phyloP scores from a whole-genome alignment of 2,329 filamentous ascomycete species.

The Fusarium subglutinans region DNA sequence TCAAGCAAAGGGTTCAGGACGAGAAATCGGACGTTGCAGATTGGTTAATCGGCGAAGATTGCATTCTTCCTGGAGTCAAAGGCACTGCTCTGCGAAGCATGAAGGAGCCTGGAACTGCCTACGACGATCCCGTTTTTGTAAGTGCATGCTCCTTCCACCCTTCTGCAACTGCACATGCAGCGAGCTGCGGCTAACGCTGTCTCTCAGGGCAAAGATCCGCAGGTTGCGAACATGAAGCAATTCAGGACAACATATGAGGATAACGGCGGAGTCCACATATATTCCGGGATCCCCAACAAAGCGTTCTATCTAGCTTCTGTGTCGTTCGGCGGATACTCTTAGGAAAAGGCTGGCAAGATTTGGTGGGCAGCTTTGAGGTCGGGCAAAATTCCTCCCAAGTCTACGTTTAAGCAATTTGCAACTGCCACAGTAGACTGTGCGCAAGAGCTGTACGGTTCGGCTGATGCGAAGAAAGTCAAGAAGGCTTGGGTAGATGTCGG shows the following conservation, averaged over 20 bases:
- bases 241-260: slow-evolving; percentile 55
- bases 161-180: too few species aligned
- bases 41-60: slow-evolving; percentile 65
- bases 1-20: slow-evolving; percentile 62
- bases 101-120: slow-evolving; percentile 63
- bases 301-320: slow-evolving; percentile 62
- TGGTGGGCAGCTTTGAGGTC: slow-evolving; percentile 62
- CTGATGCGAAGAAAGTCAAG: slow-evolving; percentile 54
- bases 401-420: slow-evolving; percentile 60
- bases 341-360: slow-evolving; percentile 63
- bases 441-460: slow-evolving; percentile 53
- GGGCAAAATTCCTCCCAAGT: slow-evolving; percentile 51
- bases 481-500: slow-evolving; percentile 61
- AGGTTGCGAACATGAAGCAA: slow-evolving; percentile 58
- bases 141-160: neutral
- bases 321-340: slow-evolving; percentile 62
- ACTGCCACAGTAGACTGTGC: slow-evolving; percentile 59
- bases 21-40: slow-evolving; percentile 58
- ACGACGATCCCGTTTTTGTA: slow-evolving; percentile 60
- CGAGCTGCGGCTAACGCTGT: too few species aligned
- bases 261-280: slow-evolving; percentile 64
- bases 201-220: slow-evolving; percentile 60
- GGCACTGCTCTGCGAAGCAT: slow-evolving; percentile 63
- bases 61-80: slow-evolving; percentile 60
- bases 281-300: slow-evolving; percentile 66